Percentiles rank a stretch among this genome's conserved stretches.
Conservation (phyloP, 2,329 filamentous ascomycete genomes). For the Botrytis sinoallii region DNA sequence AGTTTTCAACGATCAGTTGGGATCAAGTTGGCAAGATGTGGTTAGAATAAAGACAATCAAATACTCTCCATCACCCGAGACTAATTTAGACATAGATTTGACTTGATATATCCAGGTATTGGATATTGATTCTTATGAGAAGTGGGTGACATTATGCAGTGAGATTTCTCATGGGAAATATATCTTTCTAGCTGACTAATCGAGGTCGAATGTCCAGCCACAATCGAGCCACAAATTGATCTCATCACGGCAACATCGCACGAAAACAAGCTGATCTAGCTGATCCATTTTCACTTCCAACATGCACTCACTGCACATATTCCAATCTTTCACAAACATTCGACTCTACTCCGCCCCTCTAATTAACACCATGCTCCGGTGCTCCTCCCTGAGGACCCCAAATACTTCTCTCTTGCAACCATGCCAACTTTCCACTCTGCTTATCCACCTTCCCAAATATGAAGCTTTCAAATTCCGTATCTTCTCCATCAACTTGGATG, state of each 20-base stretch:
- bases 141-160: not conserved
- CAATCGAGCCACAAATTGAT: not conserved
- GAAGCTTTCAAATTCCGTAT: conserved; percentile 8
- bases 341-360: not conserved
- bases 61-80: not conserved
- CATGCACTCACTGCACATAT: not conserved
- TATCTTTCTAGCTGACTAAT: not conserved
- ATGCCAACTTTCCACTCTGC: conserved; percentile 5
- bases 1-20: not conserved
- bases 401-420: not conserved
- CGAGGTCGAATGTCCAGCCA: not conserved
- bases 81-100: not conserved
- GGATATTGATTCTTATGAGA: not conserved
- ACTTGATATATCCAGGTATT: not conserved
- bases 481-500: not conserved
- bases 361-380: conserved; percentile 2
- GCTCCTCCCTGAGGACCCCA: conserved; percentile 4
- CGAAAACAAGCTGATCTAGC: not conserved
- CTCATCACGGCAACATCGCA: not conserved
- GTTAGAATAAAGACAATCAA: not conserved
- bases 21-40: not conserved
- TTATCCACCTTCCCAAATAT: conserved; percentile 7
- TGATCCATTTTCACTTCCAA: not conserved
- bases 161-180: not conserved
- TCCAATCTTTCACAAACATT: not conserved